Conservation (phyloP, 495 filamentous ascomycete genomes). For the Lentithecium fluviatile region DNA sequence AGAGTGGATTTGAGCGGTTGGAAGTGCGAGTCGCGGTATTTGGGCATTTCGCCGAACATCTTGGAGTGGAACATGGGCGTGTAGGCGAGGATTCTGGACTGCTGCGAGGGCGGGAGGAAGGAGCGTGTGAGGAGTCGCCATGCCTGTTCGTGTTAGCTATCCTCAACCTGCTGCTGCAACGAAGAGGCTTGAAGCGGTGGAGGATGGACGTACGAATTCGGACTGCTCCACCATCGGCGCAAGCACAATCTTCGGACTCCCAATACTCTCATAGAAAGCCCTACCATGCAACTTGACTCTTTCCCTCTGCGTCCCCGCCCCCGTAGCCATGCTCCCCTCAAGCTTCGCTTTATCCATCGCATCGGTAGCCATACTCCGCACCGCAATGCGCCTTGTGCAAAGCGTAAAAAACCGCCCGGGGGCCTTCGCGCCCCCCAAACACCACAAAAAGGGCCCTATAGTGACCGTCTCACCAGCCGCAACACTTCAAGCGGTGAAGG, state of each 20-base stretch:
- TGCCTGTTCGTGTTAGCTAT: conserved; percentile 54
- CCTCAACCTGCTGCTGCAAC: background rate
- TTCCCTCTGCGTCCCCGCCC: background rate
- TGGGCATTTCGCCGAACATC: conserved; percentile 69
- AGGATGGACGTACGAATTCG: conserved; percentile 73
- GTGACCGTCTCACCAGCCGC: too few relatives aligned
- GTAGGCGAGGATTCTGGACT: conserved; percentile 41
- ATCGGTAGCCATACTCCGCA: conserved; percentile 21
- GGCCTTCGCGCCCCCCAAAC: too few relatives aligned
- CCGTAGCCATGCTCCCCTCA: background rate
- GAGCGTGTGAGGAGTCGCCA: conserved; percentile 94
- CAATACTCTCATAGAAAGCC: conserved; percentile 89
- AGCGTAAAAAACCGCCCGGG: too few relatives aligned
- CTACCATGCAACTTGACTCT: conserved; percentile 70
- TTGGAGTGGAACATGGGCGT: conserved; percentile 82
- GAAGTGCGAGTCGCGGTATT: conserved; percentile 75
- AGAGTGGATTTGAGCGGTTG: conserved; percentile 59
- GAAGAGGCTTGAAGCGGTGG: conserved; percentile 31
- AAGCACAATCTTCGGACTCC: conserved; percentile 82
- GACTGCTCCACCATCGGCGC: conserved; percentile 99
- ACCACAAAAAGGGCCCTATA: too few relatives aligned
- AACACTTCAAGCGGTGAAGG: too few relatives aligned
- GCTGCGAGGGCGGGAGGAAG: conserved; percentile 66
- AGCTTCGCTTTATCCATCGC: background rate
- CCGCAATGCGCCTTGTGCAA: background rate